These are phyloP conservation scores for Cytospora piceae DNA, from an alignment of 2,329 filamentous ascomycete species.

Conservation along the genomic window DNA sequence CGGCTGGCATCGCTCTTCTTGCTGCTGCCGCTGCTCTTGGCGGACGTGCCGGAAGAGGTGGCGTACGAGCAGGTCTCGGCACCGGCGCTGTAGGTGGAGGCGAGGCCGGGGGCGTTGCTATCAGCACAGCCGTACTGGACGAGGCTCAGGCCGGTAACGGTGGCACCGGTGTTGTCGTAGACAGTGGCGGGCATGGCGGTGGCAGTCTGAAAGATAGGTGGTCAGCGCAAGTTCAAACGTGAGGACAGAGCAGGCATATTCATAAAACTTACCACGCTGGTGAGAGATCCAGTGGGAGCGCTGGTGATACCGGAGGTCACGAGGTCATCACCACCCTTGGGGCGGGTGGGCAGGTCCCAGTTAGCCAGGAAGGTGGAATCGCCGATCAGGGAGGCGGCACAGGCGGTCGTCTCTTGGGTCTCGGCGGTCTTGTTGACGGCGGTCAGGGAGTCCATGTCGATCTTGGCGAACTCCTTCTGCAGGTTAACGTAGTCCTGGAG, in stretches of 20 bases:
- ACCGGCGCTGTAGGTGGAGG: conserved; percentile 29
- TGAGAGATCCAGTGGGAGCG: conserved; percentile 61
- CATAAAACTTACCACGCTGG: conserved; percentile 41
- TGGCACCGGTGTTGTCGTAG: conserved; percentile 29
- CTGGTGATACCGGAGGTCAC: conserved; percentile 73
- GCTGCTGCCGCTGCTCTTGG: conserved; percentile 27
- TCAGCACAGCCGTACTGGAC: conserved; percentile 26
- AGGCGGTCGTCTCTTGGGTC: conserved; percentile 60
- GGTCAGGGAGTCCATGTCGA: conserved; percentile 70
- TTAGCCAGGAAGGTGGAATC: conserved; percentile 69
- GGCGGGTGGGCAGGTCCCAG: conserved; percentile 72
- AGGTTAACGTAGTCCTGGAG: conserved; percentile 68
- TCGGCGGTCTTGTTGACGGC: conserved; percentile 59
- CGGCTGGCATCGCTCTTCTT: conserved; percentile 25
- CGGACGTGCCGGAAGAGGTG: conserved; percentile 26
- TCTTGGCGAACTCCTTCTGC: conserved; percentile 69
- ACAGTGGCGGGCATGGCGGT: conserved; percentile 30
- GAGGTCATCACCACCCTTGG: conserved; percentile 66
- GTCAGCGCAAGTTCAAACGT: neutral
- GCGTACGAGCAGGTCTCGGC: conserved; percentile 31
- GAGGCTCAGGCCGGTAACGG: conserved; percentile 27
- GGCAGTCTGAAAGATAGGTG: conserved; percentile 11
- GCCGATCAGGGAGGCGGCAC: conserved; percentile 66
- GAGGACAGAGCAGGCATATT: neutral
- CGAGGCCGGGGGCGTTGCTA: conserved; percentile 29